These are phyloP conservation scores for Raphanus hybrid DNA, from an alignment of 441 rosid species.

Conservation along the genomic window DNA sequence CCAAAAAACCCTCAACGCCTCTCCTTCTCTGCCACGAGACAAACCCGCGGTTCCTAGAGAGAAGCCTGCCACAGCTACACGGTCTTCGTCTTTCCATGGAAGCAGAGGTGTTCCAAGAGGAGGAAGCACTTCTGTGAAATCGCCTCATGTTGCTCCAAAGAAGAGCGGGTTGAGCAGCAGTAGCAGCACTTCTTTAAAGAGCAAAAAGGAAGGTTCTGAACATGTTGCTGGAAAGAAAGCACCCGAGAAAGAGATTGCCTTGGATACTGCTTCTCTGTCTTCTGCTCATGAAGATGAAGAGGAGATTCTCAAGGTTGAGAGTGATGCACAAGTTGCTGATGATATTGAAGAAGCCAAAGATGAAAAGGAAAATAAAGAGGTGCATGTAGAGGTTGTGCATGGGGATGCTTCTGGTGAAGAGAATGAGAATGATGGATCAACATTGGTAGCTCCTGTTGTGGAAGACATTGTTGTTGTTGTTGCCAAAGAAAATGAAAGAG, in stretches of 20 bases:
- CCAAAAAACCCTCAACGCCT: constrained; percentile 42
- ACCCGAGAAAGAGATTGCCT: constrained; percentile 27
- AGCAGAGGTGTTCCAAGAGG: constrained; percentile 36
- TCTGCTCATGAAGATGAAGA: constrained; percentile 36
- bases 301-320: constrained; percentile 35
- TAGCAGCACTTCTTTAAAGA: constrained; percentile 30
- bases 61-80: constrained; percentile 32
- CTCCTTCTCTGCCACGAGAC: constrained; percentile 48
- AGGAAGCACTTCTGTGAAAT: constrained; percentile 37
- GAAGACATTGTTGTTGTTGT: constrained; percentile 35
- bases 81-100: constrained; percentile 49
- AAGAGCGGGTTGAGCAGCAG: constrained; percentile 35
- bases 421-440: constrained; percentile 18
- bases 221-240: constrained; percentile 27
- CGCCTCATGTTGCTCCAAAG: constrained; percentile 37
- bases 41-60: constrained; percentile 43
- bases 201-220: constrained; percentile 20
- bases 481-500: constrained; percentile 27
- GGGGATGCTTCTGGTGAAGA: constrained; percentile 32
- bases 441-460: constrained; percentile 16
- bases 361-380: constrained; percentile 20
- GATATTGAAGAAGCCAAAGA: constrained; percentile 15
- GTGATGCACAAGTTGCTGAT: constrained; percentile 21
- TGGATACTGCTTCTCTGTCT: constrained; percentile 31
- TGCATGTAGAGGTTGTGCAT: constrained; percentile 23